These are phyloP conservation scores for Xylaria telfairii DNA, from an alignment of 495 filamentous ascomycete species.

Conservation along the genomic window DNA sequence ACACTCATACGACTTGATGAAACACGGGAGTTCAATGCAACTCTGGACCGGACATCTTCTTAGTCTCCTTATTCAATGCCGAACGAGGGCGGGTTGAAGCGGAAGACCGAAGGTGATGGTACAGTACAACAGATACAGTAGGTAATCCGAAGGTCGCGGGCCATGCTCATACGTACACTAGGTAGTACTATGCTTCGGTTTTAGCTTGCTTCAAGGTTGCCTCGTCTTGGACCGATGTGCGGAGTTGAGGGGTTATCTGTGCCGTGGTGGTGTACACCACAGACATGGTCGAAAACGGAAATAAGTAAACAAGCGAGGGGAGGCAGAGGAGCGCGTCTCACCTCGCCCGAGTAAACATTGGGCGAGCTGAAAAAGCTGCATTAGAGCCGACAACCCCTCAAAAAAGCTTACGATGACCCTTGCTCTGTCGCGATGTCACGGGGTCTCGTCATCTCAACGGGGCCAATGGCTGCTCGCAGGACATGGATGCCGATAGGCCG, in stretches of 20 bases:
- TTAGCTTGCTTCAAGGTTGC: no score
- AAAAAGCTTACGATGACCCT: conserved; percentile 14
- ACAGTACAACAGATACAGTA: no score
- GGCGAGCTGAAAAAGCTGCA: conserved; percentile 26
- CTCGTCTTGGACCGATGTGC: conserved; percentile 23
- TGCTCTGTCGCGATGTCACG: conserved; percentile 28
- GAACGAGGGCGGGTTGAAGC: neutral
- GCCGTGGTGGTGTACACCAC: neutral
- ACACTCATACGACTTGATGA: neutral
- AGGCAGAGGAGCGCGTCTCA: conserved; percentile 16
- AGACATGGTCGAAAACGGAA: conserved; percentile 13
- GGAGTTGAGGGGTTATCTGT: conserved; percentile 24
- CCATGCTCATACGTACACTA: neutral
- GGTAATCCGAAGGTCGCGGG: conserved; percentile 4
- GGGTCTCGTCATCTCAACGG: conserved; percentile 12
- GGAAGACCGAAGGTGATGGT: neutral
- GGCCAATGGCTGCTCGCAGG: conserved; percentile 10
- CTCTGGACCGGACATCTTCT: neutral
- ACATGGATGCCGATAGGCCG: neutral
- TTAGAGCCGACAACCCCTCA: conserved; percentile 11
- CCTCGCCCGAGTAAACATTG: conserved; percentile 13
- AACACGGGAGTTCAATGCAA: conserved; percentile 8
- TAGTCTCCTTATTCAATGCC: neutral
- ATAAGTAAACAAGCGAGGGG: conserved; percentile 26
- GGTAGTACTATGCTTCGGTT: neutral